Conservation (phyloP, 2,329 filamentous ascomycete species). For the Pseudogymnoascus sp. region DNA sequence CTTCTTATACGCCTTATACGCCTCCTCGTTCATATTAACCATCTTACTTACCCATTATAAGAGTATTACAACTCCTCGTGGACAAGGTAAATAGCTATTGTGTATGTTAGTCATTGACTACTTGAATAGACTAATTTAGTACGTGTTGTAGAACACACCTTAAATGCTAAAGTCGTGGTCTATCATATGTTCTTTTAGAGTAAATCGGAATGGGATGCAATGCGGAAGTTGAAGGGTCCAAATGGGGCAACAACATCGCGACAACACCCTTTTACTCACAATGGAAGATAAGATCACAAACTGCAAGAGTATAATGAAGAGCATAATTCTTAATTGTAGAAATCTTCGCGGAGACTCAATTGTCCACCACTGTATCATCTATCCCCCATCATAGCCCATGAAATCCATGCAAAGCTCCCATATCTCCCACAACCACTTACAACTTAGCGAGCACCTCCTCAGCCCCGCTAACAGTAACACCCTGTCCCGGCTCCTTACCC, state of each 20-base stretch:
- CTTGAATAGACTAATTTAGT: not conserved
- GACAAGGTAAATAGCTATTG: not conserved
- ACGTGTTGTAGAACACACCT: no score
- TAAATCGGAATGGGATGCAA: not conserved
- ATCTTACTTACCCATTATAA: not conserved
- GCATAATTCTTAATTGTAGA: not conserved
- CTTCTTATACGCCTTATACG: not conserved
- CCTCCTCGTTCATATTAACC: not conserved
- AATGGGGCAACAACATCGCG: not conserved
- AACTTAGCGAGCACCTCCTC: conserved; percentile 23
- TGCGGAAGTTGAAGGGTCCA: not conserved
- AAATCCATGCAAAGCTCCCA: not conserved
- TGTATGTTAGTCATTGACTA: not conserved
- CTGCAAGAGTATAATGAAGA: not conserved
- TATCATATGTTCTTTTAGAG: not conserved
- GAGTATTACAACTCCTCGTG: not conserved
- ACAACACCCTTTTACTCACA: not conserved
- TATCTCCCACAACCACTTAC: not conserved
- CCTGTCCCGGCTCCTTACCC: conserved; percentile 46
- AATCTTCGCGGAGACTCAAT: not conserved
- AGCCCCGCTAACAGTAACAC: conserved; percentile 26
- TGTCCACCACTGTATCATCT: not conserved
- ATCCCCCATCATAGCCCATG: not conserved
- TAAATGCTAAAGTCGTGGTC: not conserved
- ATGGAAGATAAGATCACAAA: not conserved